Base-by-base conservation (phyloP, 2,329 filamentous ascomycete genomes). In the Diaporthe batatas region DNA sequence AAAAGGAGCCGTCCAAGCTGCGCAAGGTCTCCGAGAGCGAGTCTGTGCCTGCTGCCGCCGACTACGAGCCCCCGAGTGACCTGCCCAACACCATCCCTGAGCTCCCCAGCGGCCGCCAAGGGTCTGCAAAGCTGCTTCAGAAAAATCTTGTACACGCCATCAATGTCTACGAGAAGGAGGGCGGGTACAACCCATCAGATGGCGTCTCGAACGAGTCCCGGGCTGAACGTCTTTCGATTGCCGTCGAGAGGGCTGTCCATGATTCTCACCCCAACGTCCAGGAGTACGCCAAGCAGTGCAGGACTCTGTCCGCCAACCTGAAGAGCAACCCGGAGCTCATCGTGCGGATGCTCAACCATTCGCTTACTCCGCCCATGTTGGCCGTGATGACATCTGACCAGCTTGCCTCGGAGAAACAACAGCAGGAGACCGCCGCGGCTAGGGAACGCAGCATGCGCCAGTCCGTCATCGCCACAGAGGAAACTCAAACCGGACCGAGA, bases 311-410 rank as follows among this genome's bases (percentile, higher is more conserved):
- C 64, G 93, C 94, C 83, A 98, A 98, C 83, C 86, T 98, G 74
- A 98, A 97, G 87, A 92, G 91, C 79, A 99, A 99, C 81, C 84
- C 91, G 70, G 91, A 94, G 77, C 86, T 99, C 57, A 90, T 93
- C 68, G 89, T 92, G 78, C 90, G 92, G 53, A 85, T 99, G 69
- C 85, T 98, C n/a, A 89, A 89, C 75, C 90, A 91, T 68, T 90
- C 88, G 42, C 85, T 98, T 47, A 90, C 91, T 8, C 91, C 96
- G 0, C 86, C 92, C n/a, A 90, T 91, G 72, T 87, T 99, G 58
- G 93, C 94, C n/a, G 89, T 90, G 68, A 98, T 99, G 96, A 92
- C 91, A 18, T 90, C 93, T 1, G 93, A 96, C 79, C 94, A 98
- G 79, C 94, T 99, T 87, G 95, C 95, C 1, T 97, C 94, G 72